Percentiles rank a stretch among this genome's conserved stretches.
Conservation (phyloP, 2,329 filamentous ascomycete species). For the Pseudocercospora musae region DNA sequence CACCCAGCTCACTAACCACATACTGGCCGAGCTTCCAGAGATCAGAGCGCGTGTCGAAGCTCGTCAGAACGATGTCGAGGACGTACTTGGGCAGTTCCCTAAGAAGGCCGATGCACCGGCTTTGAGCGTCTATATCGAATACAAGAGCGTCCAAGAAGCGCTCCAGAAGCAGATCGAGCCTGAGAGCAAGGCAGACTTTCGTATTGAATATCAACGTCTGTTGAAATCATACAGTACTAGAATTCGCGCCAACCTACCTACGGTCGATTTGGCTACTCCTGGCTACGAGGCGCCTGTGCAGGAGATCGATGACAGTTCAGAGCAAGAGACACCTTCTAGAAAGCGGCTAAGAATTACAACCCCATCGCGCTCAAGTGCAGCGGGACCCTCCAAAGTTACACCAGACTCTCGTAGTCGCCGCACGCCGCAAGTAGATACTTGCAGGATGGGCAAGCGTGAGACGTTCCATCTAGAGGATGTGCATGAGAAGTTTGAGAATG, state of each 20-base stretch:
- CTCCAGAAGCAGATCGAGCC: conserved; percentile 56
- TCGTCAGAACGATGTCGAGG: conserved; percentile 52
- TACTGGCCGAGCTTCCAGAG: conserved; percentile 38
- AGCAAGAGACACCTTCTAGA: conserved; percentile 30
- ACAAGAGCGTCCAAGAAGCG: conserved; percentile 56
- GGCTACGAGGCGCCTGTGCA: conserved; percentile 21
- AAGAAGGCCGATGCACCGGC: conserved; percentile 63
- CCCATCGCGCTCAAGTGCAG: not conserved
- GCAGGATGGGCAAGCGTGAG: not conserved
- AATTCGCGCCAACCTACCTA: conserved; percentile 33
- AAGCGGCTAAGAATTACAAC: conserved; percentile 29
- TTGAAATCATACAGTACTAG: conserved; percentile 52
- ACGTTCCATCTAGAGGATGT: conserved; percentile 33
- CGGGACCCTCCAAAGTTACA: not conserved
- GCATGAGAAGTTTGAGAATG: conserved; percentile 25
- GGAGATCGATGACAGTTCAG: conserved; percentile 21
- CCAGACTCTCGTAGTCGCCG: not conserved
- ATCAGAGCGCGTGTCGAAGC: conserved; percentile 45
- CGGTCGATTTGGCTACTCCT: conserved; percentile 24
- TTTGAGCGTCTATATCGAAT: conserved; percentile 59
- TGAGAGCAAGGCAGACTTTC: conserved; percentile 43
- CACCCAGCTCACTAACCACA: conserved; percentile 47
- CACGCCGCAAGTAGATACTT: not conserved
- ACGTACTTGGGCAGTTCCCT: conserved; percentile 58
- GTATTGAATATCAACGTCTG: conserved; percentile 43